Evolutionary conservation across 2,329 filamentous ascomycete genomes (phyloP).

Genomic region (Botryosphaeria agaves): DNA sequence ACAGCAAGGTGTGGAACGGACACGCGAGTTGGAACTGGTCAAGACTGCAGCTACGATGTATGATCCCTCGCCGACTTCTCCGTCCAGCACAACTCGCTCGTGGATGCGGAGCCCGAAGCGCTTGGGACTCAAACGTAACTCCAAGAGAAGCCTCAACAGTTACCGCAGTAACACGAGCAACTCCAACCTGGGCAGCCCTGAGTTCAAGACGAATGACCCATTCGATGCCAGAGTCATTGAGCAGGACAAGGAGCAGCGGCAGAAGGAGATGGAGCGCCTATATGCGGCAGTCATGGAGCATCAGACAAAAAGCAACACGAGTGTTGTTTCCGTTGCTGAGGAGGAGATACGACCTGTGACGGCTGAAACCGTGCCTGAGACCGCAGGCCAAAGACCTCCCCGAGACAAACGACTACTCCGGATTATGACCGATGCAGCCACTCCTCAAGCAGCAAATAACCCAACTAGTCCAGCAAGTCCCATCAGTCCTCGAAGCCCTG

Average conservation of each 20-base stretch:
- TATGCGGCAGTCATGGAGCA: slow-evolving; percentile 89
- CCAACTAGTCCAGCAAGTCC: slow-evolving; percentile 18
- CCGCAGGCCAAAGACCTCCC: no score
- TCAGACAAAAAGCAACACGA: no score
- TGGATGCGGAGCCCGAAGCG: slow-evolving; percentile 8
- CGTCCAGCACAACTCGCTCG: slow-evolving; percentile 8
- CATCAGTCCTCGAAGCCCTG: slow-evolving; percentile 17
- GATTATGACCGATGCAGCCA: no score
- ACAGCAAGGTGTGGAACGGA: slow-evolving; percentile 29
- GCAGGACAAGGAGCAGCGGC: slow-evolving; percentile 55
- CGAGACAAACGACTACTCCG: no score
- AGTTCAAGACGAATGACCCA: slow-evolving; percentile 42
- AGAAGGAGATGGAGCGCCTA: slow-evolving; percentile 73
- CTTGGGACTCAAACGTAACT: not conserved
- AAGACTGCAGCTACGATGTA: slow-evolving; percentile 22
- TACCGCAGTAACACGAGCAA: slow-evolving; percentile 14
- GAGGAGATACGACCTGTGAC: slow-evolving; percentile 6
- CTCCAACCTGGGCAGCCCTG: slow-evolving; percentile 26
- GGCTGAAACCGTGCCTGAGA: slow-evolving; percentile 1
- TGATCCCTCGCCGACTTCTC: slow-evolving; percentile 16
- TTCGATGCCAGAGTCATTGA: slow-evolving; percentile 66
- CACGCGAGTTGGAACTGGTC: slow-evolving; percentile 40
- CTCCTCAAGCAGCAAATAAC: no score
- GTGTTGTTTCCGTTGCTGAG: no score
- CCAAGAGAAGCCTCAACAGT: slow-evolving; percentile 3